Base-by-base conservation (phyloP, 768 basidiomycete species). In the Artomyces pyxidatus region DNA sequence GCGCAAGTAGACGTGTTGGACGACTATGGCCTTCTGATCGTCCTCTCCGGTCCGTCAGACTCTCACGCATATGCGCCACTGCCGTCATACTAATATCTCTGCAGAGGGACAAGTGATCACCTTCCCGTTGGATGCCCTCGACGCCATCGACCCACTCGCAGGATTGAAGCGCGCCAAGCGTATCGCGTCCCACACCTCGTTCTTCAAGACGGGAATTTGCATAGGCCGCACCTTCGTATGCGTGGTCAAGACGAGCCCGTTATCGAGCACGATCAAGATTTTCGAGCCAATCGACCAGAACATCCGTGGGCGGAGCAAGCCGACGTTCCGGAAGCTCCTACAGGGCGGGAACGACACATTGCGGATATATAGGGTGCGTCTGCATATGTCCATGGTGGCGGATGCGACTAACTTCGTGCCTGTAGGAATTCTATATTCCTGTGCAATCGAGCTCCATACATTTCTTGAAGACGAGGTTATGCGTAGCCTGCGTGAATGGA, bases 221-320 rank as follows among this genome's bases (percentile, higher is more conserved):
- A 74, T 98, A 22, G 90, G 88, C 30, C 80, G 84, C 50, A 88
- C 89, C 16, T 77, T 99, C 10, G 92, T 99, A 42, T 98, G 96
- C 61, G 87, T 98, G 40, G 95, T 98, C 61, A 99, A 98, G 69
- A 88, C 91, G 1, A 90, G 86, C 54, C 90, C 91, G 46, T 70
- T 96, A 45, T 95, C 92, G 16, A 97, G 91, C 57, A 98, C 95
- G 19, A 96, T 98, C 74, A 98, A 98, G 74, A 85, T 89, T 1
- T 75, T 98, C 49, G 96, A 98, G 59, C 96, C 96, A 0, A 90
- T 98, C 54, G 94, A 98, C 62, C 87, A 91, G 68, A 85, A 77
- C 52, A 64, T 84, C 42, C 78, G 88, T 11, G 85, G 86, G 3
- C 72, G 85, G 48, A 80, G 75, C 45, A 91, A 91, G 67, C 89